Percentiles rank a stretch among this genome's conserved stretches.
Evolutionary conservation across 1,284 basidiomycete genomes (phyloP).

Genomic region (Athelia sp.): DNA sequence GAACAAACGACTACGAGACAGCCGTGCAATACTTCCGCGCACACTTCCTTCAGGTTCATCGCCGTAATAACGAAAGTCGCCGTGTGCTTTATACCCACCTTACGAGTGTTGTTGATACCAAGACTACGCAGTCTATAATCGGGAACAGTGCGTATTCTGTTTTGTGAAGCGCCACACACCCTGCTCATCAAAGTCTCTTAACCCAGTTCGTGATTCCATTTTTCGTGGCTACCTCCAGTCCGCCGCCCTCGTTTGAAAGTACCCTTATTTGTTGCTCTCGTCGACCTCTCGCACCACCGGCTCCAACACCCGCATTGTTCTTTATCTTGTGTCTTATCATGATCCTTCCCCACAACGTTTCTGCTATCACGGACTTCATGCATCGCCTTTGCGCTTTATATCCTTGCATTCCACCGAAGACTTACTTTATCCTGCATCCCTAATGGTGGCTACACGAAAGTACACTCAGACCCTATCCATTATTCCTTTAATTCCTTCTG

Average conservation of each 20-base stretch:
- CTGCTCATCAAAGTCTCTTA: slow-evolving; percentile 12
- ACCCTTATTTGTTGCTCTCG: neutral
- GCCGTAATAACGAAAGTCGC: slow-evolving; percentile 71
- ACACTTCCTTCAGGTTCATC: slow-evolving; percentile 77
- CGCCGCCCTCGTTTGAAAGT: slow-evolving; percentile 51
- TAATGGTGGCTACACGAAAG: no score
- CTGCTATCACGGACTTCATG: neutral
- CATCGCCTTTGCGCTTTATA: no score
- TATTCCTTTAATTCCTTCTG: no score
- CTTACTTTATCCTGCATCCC: no score
- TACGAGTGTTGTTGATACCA: slow-evolving; percentile 77
- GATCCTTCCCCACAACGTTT: neutral
- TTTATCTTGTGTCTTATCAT: neutral
- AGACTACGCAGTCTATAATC: slow-evolving; percentile 76
- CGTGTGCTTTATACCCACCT: slow-evolving; percentile 76
- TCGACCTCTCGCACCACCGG: neutral
- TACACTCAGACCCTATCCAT: no score
- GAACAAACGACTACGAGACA: slow-evolving; percentile 72
- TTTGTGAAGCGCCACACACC: neutral
- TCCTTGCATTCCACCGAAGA: no score
- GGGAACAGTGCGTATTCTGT: slow-evolving; percentile 53
- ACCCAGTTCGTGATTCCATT: slow-evolving; percentile 64
- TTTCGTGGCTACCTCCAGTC: slow-evolving; percentile 70
- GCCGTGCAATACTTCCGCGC: slow-evolving; percentile 80
- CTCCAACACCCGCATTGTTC: neutral